Percentiles rank a stretch among this genome's conserved stretches.
These are phyloP conservation scores for Leccinellum rugosiceps DNA, from an alignment of 768 basidiomycete species.

Conservation along the genomic window DNA sequence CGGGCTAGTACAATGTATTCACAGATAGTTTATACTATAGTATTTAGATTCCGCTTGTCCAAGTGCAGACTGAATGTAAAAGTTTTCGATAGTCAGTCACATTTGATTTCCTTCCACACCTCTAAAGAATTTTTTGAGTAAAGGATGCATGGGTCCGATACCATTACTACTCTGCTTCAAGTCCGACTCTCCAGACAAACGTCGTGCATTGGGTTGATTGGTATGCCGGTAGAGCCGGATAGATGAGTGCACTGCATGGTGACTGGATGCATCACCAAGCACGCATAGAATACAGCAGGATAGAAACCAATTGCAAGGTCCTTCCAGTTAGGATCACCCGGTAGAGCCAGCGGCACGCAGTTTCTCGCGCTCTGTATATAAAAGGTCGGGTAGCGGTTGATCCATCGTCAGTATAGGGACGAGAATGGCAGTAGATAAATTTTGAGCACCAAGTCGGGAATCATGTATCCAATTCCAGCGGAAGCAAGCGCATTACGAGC, in stretches of 20 bases:
- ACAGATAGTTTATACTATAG: conserved; percentile 18
- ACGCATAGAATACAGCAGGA: neutral
- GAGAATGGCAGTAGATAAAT: neutral
- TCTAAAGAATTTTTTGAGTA: neutral
- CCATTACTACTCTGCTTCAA: neutral
- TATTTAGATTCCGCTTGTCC: conserved; percentile 8
- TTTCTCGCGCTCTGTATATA: neutral
- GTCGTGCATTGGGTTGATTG: neutral
- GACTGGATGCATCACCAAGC: neutral
- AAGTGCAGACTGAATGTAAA: neutral
- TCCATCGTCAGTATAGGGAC: neutral
- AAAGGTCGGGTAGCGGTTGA: neutral
- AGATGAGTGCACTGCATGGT: neutral
- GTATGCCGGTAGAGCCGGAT: neutral
- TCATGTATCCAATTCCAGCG: neutral
- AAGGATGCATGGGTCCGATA: neutral
- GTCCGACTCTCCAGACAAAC: neutral
- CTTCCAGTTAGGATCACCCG: neutral
- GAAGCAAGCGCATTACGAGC: neutral
- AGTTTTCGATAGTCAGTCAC: neutral
- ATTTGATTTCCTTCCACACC: no score
- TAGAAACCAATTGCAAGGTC: neutral
- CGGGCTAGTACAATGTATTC: conserved; percentile 11
- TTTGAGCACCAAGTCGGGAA: neutral
- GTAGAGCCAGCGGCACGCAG: neutral